Conservation (phyloP, 2,329 filamentous ascomycete genomes). For the Penicillium paneum region DNA sequence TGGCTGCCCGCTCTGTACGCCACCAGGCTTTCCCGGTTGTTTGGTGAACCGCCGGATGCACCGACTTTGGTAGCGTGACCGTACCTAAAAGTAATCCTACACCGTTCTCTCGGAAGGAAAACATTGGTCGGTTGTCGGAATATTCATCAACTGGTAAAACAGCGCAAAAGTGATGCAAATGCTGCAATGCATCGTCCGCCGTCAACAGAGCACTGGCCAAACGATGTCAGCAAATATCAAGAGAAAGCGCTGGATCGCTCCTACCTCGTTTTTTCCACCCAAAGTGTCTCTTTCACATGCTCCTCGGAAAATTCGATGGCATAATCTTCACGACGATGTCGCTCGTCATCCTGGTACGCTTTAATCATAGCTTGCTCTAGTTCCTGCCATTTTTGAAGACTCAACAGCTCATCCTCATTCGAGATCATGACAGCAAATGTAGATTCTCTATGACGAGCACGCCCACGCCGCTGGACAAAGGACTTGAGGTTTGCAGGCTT, state of each 20-base stretch:
- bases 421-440: slow-evolving; percentile 53
- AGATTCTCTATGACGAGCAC: slow-evolving; percentile 58
- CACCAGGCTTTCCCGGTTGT: slow-evolving; percentile 57
- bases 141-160: slow-evolving; percentile 57
- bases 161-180: slow-evolving; percentile 78
- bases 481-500: slow-evolving; percentile 60
- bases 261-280: slow-evolving; percentile 37
- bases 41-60: slow-evolving; percentile 61
- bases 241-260: neutral
- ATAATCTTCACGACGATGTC: slow-evolving; percentile 48
- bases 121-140: slow-evolving; percentile 65
- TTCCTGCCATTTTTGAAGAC: slow-evolving; percentile 56
- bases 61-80: slow-evolving; percentile 67
- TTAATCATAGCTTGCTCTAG: slow-evolving; percentile 72
- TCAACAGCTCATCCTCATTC: slow-evolving; percentile 30
- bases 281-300: slow-evolving; percentile 37
- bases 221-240: slow-evolving; percentile 1
- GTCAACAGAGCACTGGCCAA: slow-evolving; percentile 61
- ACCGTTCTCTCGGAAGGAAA: slow-evolving; percentile 38
- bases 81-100: slow-evolving; percentile 46
- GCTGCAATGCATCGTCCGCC: slow-evolving; percentile 68
- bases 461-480: slow-evolving; percentile 63
- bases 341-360: slow-evolving; percentile 63
- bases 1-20: slow-evolving; percentile 68
- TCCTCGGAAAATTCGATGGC: slow-evolving; percentile 51